Evolutionary conservation across 768 basidiomycete genomes (phyloP).

Genomic region (Russula earlei): DNA sequence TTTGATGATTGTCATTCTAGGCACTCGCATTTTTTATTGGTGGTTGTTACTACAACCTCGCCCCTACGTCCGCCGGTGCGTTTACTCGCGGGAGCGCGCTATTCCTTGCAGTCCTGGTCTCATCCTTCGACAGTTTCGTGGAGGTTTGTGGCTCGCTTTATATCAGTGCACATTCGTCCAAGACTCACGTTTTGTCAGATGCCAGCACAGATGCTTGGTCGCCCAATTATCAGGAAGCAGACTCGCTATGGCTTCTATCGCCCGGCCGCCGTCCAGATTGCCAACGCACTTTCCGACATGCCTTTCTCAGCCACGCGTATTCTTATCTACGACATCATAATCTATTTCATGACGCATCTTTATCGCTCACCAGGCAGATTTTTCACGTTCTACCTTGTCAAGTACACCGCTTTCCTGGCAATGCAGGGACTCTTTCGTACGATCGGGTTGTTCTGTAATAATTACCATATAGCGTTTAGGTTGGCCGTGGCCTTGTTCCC

Average conservation of each 20-base stretch:
- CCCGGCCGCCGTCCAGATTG: slow-evolving; percentile 53
- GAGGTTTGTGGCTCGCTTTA: slow-evolving; percentile 35
- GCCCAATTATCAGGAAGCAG: slow-evolving; percentile 67
- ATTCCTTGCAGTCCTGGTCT: slow-evolving; percentile 59
- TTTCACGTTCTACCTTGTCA: slow-evolving; percentile 58
- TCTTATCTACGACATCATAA: slow-evolving; percentile 52
- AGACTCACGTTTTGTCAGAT: slow-evolving; percentile 39
- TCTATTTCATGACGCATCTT: slow-evolving; percentile 61
- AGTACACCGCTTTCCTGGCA: slow-evolving; percentile 52
- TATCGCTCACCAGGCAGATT: slow-evolving; percentile 34
- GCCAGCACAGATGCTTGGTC: slow-evolving; percentile 72
- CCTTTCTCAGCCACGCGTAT: slow-evolving; percentile 59
- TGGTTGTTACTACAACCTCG: slow-evolving; percentile 64
- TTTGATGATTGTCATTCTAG: background rate
- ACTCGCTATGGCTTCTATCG: slow-evolving; percentile 58
- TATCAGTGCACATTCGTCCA: background rate
- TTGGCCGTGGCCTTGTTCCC: slow-evolving; percentile 39
- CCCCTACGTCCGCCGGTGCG: slow-evolving; percentile 65
- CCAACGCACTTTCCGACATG: slow-evolving; percentile 59
- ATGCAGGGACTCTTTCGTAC: slow-evolving; percentile 86
- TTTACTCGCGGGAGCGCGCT: slow-evolving; percentile 84
- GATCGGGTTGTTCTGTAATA: slow-evolving; percentile 47
- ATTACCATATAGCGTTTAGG: slow-evolving; percentile 48
- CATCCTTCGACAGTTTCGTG: slow-evolving; percentile 60
- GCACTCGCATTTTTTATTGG: slow-evolving; percentile 56